Evolutionary conservation across 139 green algal species (phyloP).

Genomic region (Chlorella sp.): DNA sequence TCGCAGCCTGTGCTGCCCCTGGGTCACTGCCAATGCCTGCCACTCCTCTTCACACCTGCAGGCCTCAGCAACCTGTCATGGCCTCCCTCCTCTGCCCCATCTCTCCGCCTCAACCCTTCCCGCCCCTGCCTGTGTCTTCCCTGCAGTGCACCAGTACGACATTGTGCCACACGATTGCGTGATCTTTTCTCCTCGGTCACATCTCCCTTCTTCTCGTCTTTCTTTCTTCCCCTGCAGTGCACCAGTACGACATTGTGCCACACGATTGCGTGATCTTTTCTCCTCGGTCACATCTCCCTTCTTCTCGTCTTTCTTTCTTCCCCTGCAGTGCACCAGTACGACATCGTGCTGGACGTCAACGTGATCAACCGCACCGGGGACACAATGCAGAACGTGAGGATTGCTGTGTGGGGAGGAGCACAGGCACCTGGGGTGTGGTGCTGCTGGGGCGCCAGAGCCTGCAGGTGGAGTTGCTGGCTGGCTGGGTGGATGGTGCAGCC

Average conservation of each 20-base stretch:
- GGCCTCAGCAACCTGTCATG: no score
- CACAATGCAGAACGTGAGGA: constrained; percentile 48
- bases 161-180: constrained; percentile 97
- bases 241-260: constrained; percentile 99
- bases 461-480: not conserved
- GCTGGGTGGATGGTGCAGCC: not conserved
- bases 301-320: not conserved
- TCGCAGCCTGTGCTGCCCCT: not conserved
- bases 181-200: no score
- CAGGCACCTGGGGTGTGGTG: no score
- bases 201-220: not conserved
- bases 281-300: no score
- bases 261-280: constrained; percentile 95
- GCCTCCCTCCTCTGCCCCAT: no score
- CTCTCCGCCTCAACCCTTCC: not conserved
- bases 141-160: constrained; percentile 96
- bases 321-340: constrained; percentile 91
- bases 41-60: not conserved
- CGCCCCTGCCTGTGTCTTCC: not conserved
- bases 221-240: constrained; percentile 49
- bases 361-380: constrained; percentile 87
- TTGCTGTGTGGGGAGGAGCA: no score
- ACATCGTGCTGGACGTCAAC: constrained; percentile 94
- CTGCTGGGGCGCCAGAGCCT: not conserved
- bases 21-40: not conserved